Evolutionary conservation across 2,329 filamentous ascomycete species (phyloP).

Genomic region (Aspergillus ibericus): DNA sequence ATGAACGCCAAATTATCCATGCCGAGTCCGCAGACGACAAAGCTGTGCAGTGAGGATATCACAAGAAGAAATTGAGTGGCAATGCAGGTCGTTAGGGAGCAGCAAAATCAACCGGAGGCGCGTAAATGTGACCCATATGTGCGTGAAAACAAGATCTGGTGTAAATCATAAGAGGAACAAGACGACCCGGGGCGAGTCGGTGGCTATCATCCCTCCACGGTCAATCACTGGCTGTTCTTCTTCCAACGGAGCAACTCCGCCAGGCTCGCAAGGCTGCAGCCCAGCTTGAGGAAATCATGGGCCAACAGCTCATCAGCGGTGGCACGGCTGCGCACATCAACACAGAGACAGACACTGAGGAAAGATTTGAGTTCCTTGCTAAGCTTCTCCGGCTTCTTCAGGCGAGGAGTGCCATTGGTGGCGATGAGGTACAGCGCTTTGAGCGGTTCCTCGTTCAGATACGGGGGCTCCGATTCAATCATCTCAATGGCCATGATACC

Average conservation of each 20-base stretch:
- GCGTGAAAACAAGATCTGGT: constrained; percentile 25
- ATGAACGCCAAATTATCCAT: constrained; percentile 34
- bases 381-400: constrained; percentile 98
- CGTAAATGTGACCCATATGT: constrained; percentile 35
- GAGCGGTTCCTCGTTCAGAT: constrained; percentile 94
- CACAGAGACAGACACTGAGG: constrained; percentile 91
- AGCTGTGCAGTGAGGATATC: constrained; percentile 28
- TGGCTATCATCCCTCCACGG: not conserved
- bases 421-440: constrained; percentile 97
- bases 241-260: constrained; percentile 78
- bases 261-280: constrained; percentile 78
- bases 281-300: constrained; percentile 92
- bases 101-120: constrained; percentile 26
- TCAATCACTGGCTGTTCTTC: constrained; percentile 43
- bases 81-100: constrained; percentile 28
- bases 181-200: constrained; percentile 9
- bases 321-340: constrained; percentile 91
- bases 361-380: constrained; percentile 98
- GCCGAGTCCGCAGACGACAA: constrained; percentile 26
- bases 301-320: constrained; percentile 85
- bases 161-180: constrained; percentile 23
- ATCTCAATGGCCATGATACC: constrained; percentile 99
- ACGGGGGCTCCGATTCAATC: constrained; percentile 98
- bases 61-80: constrained; percentile 20
- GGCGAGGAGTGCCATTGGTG: constrained; percentile 90